Evolutionary conservation across 345 rosid genomes (phyloP).

Genomic region (Nasturtium officinale): DNA sequence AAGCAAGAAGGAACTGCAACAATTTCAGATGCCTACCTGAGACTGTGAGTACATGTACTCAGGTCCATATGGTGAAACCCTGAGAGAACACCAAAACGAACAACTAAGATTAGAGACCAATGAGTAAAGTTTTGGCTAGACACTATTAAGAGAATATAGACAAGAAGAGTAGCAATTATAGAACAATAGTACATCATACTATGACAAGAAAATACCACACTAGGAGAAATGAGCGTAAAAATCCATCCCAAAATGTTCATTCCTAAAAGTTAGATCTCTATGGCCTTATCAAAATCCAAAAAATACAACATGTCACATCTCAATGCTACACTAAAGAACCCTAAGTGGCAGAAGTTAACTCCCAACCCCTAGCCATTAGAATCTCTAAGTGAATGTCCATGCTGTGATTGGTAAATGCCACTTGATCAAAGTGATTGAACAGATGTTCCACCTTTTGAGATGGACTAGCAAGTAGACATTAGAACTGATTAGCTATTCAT

Average conservation of each 20-base stretch:
- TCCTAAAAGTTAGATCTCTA: not conserved
- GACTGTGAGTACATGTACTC: constrained; percentile 89
- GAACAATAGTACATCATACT: not conserved
- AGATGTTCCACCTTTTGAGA: constrained; percentile 11
- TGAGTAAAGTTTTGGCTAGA: not conserved
- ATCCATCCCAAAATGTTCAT: not conserved
- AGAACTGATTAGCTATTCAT: constrained; percentile 1
- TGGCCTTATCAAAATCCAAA: constrained; percentile 38
- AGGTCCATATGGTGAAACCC: constrained; percentile 76
- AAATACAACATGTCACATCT: constrained; percentile 64
- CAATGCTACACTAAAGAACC: constrained; percentile 49
- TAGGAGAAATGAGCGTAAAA: constrained; percentile 5
- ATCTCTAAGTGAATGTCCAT: constrained; percentile 38
- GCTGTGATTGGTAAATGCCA: constrained; percentile 50
- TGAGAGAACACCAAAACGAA: constrained; percentile 42
- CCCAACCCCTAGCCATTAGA: constrained; percentile 42
- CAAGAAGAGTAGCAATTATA: constrained; percentile 2
- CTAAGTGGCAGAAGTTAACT: constrained; percentile 48
- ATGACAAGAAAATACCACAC: constrained; percentile 14
- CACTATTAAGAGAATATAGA: constrained; percentile 2
- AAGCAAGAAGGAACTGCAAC: constrained; percentile 21
- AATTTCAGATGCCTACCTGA: constrained; percentile 24
- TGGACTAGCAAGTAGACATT: constrained; percentile 16
- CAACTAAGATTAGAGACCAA: constrained; percentile 1
- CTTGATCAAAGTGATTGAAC: constrained; percentile 17